Percentiles rank a stretch among this genome's conserved stretches.
Conservation (phyloP, 192 early-diverging fungal species). For the Fimicolochytrium jonesii region DNA sequence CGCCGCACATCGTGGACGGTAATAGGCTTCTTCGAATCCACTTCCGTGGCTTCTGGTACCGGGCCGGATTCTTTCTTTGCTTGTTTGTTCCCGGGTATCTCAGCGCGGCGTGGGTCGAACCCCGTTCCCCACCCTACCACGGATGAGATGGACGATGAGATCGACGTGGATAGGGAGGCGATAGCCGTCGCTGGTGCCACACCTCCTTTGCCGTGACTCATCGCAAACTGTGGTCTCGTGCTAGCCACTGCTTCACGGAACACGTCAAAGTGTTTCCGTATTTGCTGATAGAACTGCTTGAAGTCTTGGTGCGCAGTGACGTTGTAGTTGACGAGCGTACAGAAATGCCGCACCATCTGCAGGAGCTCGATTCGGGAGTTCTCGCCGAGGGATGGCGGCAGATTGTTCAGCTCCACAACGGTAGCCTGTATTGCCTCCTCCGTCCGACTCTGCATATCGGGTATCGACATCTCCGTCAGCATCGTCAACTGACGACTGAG, state of each 20-base stretch:
- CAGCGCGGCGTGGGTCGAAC: not conserved
- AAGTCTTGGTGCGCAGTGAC: conserved; percentile 43
- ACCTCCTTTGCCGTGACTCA: conserved; percentile 20
- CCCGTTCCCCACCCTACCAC: conserved; percentile 23
- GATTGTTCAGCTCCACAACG: conserved; percentile 22
- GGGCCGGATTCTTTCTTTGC: not conserved
- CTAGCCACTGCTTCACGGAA: conserved; percentile 29
- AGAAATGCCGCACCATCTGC: conserved; percentile 45
- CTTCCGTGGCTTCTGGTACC: not conserved
- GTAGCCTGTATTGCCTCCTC: conserved; percentile 37
- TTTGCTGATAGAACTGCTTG: conserved; percentile 42
- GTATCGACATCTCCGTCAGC: conserved; percentile 37
- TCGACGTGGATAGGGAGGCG: conserved; percentile 22
- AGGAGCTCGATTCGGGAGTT: conserved; percentile 44
- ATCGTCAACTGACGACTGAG: conserved; percentile 34
- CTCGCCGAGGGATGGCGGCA: conserved; percentile 36
- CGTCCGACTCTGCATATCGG: conserved; percentile 36
- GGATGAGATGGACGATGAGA: conserved; percentile 30
- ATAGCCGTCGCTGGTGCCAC: not conserved
- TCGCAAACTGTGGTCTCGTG: conserved; percentile 30
- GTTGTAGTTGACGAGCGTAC: conserved; percentile 39
- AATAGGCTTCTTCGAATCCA: conserved; percentile 20
- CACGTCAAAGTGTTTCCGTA: conserved; percentile 36
- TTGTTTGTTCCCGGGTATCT: not conserved
- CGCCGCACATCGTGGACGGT: conserved; percentile 31